Conservation (phyloP, 2,329 filamentous ascomycete genomes). For the Nemania abortiva region DNA sequence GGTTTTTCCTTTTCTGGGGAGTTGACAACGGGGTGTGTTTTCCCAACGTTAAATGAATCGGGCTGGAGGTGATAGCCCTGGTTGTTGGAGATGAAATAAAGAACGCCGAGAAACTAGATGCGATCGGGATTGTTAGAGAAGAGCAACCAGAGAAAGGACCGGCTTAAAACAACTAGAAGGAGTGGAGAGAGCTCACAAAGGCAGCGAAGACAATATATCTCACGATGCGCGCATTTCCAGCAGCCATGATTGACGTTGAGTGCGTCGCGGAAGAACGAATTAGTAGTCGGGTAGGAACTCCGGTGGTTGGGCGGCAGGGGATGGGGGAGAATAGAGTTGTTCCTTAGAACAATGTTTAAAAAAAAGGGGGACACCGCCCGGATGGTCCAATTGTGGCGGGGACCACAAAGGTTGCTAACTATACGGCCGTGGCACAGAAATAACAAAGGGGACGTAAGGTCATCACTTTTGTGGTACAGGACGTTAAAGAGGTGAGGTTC, state of each 20-base stretch:
- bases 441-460: conserved; percentile 47
- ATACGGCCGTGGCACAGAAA: conserved; percentile 36
- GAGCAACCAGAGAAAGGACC: conserved; percentile 4
- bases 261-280: conserved; percentile 26
- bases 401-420: conserved; percentile 39
- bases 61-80: conserved; percentile 62
- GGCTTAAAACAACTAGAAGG: neutral
- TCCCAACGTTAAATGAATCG: conserved; percentile 46
- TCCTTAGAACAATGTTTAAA: conserved; percentile 11
- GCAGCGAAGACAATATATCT: conserved; percentile 84
- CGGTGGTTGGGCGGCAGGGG: conserved; percentile 1
- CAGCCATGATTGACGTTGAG: conserved; percentile 63
- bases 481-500: neutral
- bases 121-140: conserved; percentile 41
- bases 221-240: conserved; percentile 79
- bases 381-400: conserved; percentile 35
- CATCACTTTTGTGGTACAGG: conserved; percentile 36
- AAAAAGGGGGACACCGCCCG: conserved; percentile 35
- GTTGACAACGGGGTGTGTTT: conserved; percentile 53
- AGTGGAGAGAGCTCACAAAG: conserved; percentile 71
- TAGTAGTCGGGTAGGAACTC: conserved; percentile 15
- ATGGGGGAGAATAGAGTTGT: conserved; percentile 21
- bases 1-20: conserved; percentile 43
- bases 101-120: conserved; percentile 71
- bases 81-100: conserved; percentile 83